A percentile compares a stretch with the other conserved stretches of the same genome.
Evolutionary conservation across 257 asterid genomes (phyloP).

Genomic region (Lavandula angustifolia): DNA sequence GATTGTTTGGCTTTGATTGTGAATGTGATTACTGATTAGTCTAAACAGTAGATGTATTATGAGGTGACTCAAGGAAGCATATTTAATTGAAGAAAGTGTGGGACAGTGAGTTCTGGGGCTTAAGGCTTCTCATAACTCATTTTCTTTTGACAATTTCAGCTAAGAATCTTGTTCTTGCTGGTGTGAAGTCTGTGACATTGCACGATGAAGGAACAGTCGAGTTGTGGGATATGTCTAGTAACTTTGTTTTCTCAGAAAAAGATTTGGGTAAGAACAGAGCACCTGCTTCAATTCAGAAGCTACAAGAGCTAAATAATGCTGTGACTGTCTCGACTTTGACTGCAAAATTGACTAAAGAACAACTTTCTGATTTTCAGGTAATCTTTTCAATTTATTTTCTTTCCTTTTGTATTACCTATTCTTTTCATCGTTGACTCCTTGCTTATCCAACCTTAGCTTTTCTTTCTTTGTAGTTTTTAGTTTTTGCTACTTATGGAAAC

Average conservation of each 20-base stretch:
- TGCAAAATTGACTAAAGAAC: slow-evolving; percentile 64
- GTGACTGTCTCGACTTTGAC: slow-evolving; percentile 70
- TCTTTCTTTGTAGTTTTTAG: not conserved
- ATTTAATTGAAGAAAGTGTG: slow-evolving; percentile 12
- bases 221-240: slow-evolving; percentile 90
- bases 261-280: slow-evolving; percentile 94
- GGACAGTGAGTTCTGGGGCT: not conserved
- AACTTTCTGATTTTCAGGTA: slow-evolving; percentile 80
- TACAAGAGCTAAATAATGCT: slow-evolving; percentile 91
- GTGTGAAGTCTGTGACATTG: slow-evolving; percentile 90
- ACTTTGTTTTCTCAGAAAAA: slow-evolving; percentile 75
- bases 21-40: not conserved
- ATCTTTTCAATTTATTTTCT: slow-evolving; percentile 11
- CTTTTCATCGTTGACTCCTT: not conserved
- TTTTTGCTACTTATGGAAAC: not conserved
- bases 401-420: not conserved
- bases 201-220: slow-evolving; percentile 85
- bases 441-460: not conserved
- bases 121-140: slow-evolving; percentile 16
- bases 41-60: slow-evolving; percentile 3
- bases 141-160: slow-evolving; percentile 55
- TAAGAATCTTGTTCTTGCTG: slow-evolving; percentile 89
- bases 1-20: slow-evolving; percentile 15
- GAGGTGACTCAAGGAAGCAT: not conserved
- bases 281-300: slow-evolving; percentile 76